Conservation (phyloP, 2,329 filamentous ascomycete species). For the Calonectria pseudoreteaudii region DNA sequence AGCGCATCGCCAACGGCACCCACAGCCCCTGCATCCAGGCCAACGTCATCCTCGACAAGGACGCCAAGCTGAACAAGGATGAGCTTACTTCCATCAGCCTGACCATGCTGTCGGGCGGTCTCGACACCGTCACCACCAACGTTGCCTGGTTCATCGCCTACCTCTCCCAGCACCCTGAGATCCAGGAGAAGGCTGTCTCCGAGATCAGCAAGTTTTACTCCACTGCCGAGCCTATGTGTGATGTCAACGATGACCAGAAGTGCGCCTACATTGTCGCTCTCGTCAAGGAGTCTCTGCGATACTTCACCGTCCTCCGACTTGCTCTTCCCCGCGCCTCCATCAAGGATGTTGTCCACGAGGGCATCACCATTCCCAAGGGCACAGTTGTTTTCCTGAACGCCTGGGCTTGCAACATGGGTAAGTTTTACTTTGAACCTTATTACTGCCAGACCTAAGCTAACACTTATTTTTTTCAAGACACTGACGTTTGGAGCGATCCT, state of each 20-base stretch:
- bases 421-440: conserved; percentile 31
- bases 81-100: conserved; percentile 75
- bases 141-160: conserved; percentile 74
- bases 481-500: conserved; percentile 56
- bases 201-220: conserved; percentile 68
- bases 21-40: conserved; percentile 75
- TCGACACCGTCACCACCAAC: conserved; percentile 75
- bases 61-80: conserved; percentile 70
- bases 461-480: neutral
- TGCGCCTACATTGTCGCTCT: conserved; percentile 73
- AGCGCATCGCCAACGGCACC: conserved; percentile 69
- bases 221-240: conserved; percentile 66
- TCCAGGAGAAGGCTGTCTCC: conserved; percentile 69
- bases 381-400: conserved; percentile 75
- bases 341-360: conserved; percentile 69
- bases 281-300: conserved; percentile 71
- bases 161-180: conserved; percentile 68
- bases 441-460: neutral
- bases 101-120: conserved; percentile 75
- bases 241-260: conserved; percentile 71
- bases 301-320: conserved; percentile 72
- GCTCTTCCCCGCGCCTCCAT: conserved; percentile 72
- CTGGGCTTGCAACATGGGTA: conserved; percentile 77
- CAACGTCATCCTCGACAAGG: conserved; percentile 73
- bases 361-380: conserved; percentile 68